Base-by-base conservation (phyloP, 2,329 filamentous ascomycete species). In the Penicillium sp. region DNA sequence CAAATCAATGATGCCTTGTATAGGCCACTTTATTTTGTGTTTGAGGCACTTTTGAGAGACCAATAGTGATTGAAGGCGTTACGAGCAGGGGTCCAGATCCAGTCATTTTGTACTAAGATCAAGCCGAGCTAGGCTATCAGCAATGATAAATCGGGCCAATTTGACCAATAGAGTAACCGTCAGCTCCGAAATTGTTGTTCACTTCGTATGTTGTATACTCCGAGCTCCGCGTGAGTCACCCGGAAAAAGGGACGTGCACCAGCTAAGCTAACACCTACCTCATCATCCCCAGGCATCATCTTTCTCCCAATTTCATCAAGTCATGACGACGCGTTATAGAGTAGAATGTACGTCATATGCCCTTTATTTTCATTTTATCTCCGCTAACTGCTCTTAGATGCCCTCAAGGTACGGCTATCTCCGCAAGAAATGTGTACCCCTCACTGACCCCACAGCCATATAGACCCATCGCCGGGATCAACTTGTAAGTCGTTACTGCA, bases 391-490 rank as follows among this genome's bases (percentile, higher is more conserved):
- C 20, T 16, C 48, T 22, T 57, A 88, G 85, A 89, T 78, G 84
- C 84, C 29, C 80, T 87, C 67, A 86, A 86, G 80, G 83, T 85
- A 69, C 60, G 77, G 69, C 6, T 47, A 40, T 43, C 38, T 44
- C 42, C 26, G 6, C 45, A 13, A n/a, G 18, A 24, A 32, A 37
- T 48, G 51, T 50, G 10, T 32, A 3, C 56, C 55, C 45, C 52
- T 55, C 54, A 42, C 45, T 58, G 40, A 62, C 60, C 62, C 47
- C 78, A 81, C 83, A 45, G 35, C 32, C 20, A 3, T 18, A 2
- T 61, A 96, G 83, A 93, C 92, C 50, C 92, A 97, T 78, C 85
- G 92, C 53, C 82, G 92, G 71, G 92, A 97, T 73, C 92, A 97
- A 74, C 85, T 97, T 82, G 89, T 88, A 78, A 57, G 74, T 64